Conservation (phyloP, 192 early-diverging fungal genomes). For the Spizellomyces punctatus region DNA sequence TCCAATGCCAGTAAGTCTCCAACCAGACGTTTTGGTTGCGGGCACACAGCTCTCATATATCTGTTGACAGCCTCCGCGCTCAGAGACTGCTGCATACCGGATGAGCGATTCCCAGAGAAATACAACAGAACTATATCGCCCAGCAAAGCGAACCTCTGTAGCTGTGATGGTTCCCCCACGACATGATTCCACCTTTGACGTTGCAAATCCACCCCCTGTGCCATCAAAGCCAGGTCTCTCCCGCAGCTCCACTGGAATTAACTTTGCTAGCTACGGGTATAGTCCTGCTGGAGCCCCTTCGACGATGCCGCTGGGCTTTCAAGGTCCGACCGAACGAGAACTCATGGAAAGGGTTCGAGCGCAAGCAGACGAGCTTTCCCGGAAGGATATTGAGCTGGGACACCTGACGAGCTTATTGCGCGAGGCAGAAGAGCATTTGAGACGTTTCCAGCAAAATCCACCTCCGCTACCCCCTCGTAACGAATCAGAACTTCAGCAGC, state of each 20-base stretch:
- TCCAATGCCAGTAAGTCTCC: slow-evolving; percentile 7
- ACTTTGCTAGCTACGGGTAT: no score
- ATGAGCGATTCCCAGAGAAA: slow-evolving; percentile 5
- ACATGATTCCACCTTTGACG: no score
- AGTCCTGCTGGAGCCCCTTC: no score
- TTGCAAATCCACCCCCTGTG: no score
- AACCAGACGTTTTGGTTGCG: no score
- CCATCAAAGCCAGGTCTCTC: no score
- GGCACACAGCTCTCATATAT: no score
- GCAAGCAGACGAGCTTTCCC: slow-evolving; percentile 12
- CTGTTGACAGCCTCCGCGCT: not conserved
- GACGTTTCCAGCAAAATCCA: slow-evolving; percentile 2
- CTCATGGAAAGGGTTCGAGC: not conserved
- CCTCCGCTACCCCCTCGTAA: slow-evolving; percentile 19
- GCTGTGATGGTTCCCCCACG: not conserved
- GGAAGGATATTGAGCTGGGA: slow-evolving; percentile 21
- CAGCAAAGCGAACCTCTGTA: not conserved
- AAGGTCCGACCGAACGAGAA: not conserved
- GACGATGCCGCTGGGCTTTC: no score
- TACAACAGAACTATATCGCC: slow-evolving; percentile 9
- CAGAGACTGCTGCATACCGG: not conserved
- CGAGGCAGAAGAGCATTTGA: slow-evolving; percentile 23
- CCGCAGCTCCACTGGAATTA: no score
- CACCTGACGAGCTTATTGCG: slow-evolving; percentile 14
- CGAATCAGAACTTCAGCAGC: slow-evolving; percentile 3